Percentiles rank a stretch among this genome's conserved stretches.
Conservation (phyloP, 768 basidiomycete genomes). For the Leucocoprinus leucothites region DNA sequence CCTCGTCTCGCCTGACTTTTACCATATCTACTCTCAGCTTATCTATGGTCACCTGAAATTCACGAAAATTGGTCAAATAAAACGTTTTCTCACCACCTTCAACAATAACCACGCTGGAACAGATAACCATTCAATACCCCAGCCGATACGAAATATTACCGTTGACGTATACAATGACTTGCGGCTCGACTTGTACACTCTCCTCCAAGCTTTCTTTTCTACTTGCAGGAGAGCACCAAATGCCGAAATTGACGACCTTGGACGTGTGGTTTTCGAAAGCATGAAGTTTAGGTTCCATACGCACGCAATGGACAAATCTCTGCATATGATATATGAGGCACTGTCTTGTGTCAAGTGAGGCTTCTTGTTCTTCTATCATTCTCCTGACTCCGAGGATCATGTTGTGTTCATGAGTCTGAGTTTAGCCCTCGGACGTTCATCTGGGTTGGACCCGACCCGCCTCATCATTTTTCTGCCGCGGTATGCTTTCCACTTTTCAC, state of each 20-base stretch:
- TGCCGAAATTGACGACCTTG: conserved; percentile 19
- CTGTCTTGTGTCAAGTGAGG: conserved; percentile 26
- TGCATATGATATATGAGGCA: conserved; percentile 21
- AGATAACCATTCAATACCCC: not conserved
- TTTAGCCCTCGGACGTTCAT: conserved; percentile 43
- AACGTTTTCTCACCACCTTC: conserved; percentile 8
- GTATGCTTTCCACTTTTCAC: conserved; percentile 34
- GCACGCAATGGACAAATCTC: conserved; percentile 19
- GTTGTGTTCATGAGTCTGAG: too few species aligned
- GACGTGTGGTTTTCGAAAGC: conserved; percentile 21
- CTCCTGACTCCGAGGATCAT: too few species aligned
- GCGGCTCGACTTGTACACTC: conserved; percentile 6
- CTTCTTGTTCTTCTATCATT: not conserved
- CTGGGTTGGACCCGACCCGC: conserved; percentile 62
- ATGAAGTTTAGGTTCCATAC: conserved; percentile 25
- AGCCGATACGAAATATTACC: conserved; percentile 4
- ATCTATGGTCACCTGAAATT: conserved; percentile 10
- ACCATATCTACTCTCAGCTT: conserved; percentile 1
- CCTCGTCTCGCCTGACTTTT: conserved; percentile 6
- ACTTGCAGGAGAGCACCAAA: conserved; percentile 8
- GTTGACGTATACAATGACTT: conserved; percentile 11
- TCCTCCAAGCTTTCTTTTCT: conserved; percentile 10
- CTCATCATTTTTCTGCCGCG: conserved; percentile 60
- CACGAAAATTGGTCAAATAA: conserved; percentile 4
- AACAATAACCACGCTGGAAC: not conserved